phyloP scores from a whole-genome alignment of 192 early-diverging fungal species.

The Backusella sp. region DNA sequence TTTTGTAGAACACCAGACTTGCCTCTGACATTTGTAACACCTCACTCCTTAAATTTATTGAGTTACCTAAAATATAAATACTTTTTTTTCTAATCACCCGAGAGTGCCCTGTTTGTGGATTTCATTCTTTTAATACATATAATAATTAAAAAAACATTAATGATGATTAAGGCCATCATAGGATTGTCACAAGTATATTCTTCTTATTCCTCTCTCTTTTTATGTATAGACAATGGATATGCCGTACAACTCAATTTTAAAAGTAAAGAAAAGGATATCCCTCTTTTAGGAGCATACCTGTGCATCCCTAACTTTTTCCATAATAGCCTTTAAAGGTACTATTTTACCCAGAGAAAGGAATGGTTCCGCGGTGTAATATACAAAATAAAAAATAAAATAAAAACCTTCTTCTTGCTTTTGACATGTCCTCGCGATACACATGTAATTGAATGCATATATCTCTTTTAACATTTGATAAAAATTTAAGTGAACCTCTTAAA shows the following conservation, averaged over 20 bases:
- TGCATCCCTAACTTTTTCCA: background rate
- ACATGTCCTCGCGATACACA: background rate
- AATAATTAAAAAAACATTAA: background rate
- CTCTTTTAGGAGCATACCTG: background rate
- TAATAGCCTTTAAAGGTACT: conserved; percentile 2
- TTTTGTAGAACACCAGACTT: background rate
- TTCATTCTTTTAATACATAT: background rate
- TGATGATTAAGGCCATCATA: background rate
- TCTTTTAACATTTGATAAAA: background rate
- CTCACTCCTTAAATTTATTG: background rate
- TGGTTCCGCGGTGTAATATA: background rate
- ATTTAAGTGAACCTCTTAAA: background rate
- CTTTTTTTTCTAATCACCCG: background rate
- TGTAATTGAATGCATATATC: background rate
- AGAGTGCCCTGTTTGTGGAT: background rate
- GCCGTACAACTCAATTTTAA: background rate
- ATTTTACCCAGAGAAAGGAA: background rate
- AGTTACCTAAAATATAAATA: background rate
- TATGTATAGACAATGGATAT: background rate
- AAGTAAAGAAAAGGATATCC: background rate
- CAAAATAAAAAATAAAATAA: background rate
- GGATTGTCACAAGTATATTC: background rate
- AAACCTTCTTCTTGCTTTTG: background rate
- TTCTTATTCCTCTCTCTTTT: background rate
- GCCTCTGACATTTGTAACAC: background rate